Base-by-base conservation (phyloP, 176 grass and related monocot genomes). In the Aegilops speltoides region DNA sequence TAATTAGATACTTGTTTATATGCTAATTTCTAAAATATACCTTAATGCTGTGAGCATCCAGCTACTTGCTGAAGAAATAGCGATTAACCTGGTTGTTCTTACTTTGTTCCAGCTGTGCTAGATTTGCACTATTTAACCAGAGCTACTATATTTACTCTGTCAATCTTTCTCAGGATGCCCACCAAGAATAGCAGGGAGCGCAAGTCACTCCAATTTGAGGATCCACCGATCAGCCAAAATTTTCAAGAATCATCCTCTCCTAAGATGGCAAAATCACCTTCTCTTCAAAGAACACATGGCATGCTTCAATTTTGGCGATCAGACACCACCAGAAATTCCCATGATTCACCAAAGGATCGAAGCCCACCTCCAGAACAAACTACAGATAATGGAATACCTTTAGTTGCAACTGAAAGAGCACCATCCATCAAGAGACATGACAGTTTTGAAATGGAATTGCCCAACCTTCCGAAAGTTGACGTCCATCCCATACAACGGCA, bases 211-310 rank as follows among this genome's bases (percentile, higher is more conserved):
- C 97, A 93, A 89, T 87, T 88, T 41, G 94, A 99, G 80, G 94
- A 99, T 33, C 14, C 70, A 36, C 88, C 88, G 7, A 76, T 60
- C 52, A 95, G 89, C 73, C 91, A 91, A 79, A 80, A 63, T 38
- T 70, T 89, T 73, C 94, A 89, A 80, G 91, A 93, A 77, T 68
- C 92, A 5, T 94, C 92, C 31, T 99, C 97, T 89, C 97, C 97
- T 32, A 94, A 94, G 84, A 97, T 99, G 97, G 40, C 90, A 80
- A 99, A 99, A 91, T 96, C 97, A 81, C 94, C 94, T 67, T 99
- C 97, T 82, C 90, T 99, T 85, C 97, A 99, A 73, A 93, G 83
- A 84, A 80, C 88, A 60, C 92, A 94, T 91, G 92, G 90, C 40
- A 76, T 89, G 88, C 92, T 93, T 91, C 83, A 90, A 40, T 86